These are phyloP conservation scores for Sclerotinia sclerotiorum DNA, from an alignment of 2,329 filamentous ascomycete species.

Conservation along the genomic window DNA sequence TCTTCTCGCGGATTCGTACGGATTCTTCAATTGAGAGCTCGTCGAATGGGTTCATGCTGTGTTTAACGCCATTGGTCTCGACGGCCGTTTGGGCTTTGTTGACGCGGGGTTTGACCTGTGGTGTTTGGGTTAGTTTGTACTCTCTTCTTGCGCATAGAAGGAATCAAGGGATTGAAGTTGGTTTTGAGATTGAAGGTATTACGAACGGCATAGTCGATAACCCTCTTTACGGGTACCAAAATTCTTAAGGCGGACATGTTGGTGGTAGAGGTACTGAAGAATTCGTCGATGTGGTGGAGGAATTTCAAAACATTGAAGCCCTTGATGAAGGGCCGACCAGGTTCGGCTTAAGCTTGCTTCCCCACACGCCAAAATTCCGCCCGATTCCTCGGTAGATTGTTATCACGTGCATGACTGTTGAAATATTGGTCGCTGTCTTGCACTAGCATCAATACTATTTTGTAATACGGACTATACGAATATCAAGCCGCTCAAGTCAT, in stretches of 20 bases:
- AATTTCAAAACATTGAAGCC: slow-evolving; percentile 7
- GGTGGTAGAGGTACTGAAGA: not conserved
- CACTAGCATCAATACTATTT: not conserved
- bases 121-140: slow-evolving; percentile 2
- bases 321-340: slow-evolving; percentile 14
- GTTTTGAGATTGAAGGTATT: not conserved
- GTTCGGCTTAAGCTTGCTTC: slow-evolving; percentile 22
- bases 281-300: slow-evolving; percentile 2
- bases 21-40: slow-evolving; percentile 97
- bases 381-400: slow-evolving; percentile 12
- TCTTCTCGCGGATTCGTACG: slow-evolving; percentile 88
- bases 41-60: slow-evolving; percentile 99
- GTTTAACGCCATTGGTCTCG: slow-evolving; percentile 90
- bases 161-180: not conserved
- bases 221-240: slow-evolving; percentile 78
- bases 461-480: not conserved
- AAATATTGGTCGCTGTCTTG: no score
- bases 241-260: slow-evolving; percentile 68
- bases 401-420: not conserved
- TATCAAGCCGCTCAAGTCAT: not conserved
- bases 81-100: slow-evolving; percentile 79
- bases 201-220: slow-evolving; percentile 77
- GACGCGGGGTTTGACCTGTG: slow-evolving; percentile 65
- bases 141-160: not conserved
- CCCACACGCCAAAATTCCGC: slow-evolving; percentile 9